A percentile compares a stretch with the other conserved stretches of the same genome.
Conservation (phyloP, 441 rosid genomes). For the Corymbia calophylla region DNA sequence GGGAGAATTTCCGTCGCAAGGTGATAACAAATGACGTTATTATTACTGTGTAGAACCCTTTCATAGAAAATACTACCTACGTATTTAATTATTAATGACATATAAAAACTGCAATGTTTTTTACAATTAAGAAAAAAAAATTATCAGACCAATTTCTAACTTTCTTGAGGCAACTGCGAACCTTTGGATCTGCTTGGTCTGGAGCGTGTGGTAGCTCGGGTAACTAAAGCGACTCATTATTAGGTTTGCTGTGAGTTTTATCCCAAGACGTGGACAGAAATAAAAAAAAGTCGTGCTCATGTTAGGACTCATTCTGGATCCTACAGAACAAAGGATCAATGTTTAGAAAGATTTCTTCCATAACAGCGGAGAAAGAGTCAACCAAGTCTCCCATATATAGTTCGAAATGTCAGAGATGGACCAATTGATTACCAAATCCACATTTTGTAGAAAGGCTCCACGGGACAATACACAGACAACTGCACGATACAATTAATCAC, state of each 20-base stretch:
- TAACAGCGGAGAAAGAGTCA: background rate
- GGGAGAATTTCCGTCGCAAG: background rate
- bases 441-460: background rate
- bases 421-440: background rate
- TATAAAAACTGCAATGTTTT: background rate
- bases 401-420: background rate
- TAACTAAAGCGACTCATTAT: fast-evolving
- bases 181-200: background rate
- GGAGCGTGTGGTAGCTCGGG: background rate
- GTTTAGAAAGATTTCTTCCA: background rate
- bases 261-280: background rate
- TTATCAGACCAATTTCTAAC: background rate
- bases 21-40: background rate
- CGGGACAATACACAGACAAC: background rate
- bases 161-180: background rate
- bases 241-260: background rate
- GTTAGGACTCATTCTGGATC: background rate
- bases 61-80: background rate
- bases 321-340: background rate
- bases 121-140: background rate
- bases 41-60: background rate
- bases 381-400: background rate
- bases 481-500: background rate
- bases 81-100: background rate
- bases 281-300: background rate